Evolutionary conservation across 495 filamentous ascomycete genomes (phyloP).

Genomic region (Immersiella caudata): DNA sequence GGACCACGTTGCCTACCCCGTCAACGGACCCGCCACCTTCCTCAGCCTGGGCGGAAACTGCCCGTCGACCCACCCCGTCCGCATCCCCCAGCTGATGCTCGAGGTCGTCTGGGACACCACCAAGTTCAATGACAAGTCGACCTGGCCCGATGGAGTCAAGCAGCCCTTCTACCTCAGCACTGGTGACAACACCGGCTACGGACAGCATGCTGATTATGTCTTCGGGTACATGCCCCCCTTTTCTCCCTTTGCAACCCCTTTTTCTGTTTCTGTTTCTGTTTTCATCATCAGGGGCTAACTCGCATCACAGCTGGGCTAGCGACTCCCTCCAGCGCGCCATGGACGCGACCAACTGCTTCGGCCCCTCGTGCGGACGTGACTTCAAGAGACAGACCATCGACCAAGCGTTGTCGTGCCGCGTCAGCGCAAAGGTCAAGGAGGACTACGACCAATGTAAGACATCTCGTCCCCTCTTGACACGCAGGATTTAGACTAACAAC

Average conservation of each 20-base stretch:
- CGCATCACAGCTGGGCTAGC: conserved; percentile 3
- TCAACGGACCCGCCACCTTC: conserved; percentile 50
- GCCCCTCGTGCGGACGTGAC: conserved; percentile 1
- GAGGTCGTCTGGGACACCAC: conserved; percentile 22
- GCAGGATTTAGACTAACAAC: neutral
- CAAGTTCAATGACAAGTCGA: conserved; percentile 22
- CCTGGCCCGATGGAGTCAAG: conserved; percentile 5
- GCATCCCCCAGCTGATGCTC: conserved; percentile 21
- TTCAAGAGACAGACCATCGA: conserved; percentile 12
- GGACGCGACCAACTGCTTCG: conserved; percentile 13
- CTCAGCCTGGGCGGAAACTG: conserved; percentile 20
- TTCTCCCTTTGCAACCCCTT: neutral
- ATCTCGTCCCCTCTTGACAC: neutral
- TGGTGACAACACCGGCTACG: conserved; percentile 9
- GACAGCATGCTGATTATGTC: conserved; percentile 22
- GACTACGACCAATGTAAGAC: conserved; percentile 14
- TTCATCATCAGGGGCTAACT: no score
- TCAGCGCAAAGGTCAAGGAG: conserved; percentile 12
- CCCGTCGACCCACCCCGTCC: conserved; percentile 17
- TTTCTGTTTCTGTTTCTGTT: neutral
- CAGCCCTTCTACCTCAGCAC: conserved; percentile 21
- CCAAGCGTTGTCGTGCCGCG: conserved; percentile 2
- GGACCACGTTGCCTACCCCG: conserved; percentile 53
- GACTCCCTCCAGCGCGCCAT: conserved; percentile 18
- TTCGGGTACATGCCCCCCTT: conserved; percentile 9